Base-by-base conservation (phyloP, 2,329 filamentous ascomycete species). In the Penicillium sp. region DNA sequence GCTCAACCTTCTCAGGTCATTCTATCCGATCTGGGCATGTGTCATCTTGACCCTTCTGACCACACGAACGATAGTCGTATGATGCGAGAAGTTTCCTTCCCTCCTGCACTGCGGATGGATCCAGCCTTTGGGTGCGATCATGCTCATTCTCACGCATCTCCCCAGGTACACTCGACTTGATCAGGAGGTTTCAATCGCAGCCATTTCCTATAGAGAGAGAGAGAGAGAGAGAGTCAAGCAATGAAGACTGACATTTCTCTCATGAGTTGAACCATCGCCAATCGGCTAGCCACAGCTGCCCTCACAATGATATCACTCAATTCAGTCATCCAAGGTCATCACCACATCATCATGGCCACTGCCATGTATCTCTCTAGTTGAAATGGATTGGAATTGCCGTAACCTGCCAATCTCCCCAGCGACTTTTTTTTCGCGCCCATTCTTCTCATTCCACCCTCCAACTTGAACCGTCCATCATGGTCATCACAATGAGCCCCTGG, bases 281-380 rank as follows among this genome's bases (percentile, higher is more conserved):
- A 33, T 10, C 14, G 19, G 35, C 35, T 26, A 52, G 57, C 57
- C 55, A 62, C 52, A 28, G 53, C 33, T 55, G 48, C 49, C 40
- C 60, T 58, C 56, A 60, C 16, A 33, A 49, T 66, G 55, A 58
- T 13, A 60, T 66, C 64, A 66, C 60, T 28, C 54, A n/a, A 3
- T 38, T 25, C 25, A 45, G 40, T 35, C 26, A 60, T 62, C 33
- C 14, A 25, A 19, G 46, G 40, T 57, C 48, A 58, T 65, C 60
- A 60, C 56, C 1, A 30, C 55, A 51, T 30, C 60, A 66, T 65
- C 25, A 22, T 22, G n/a, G n/a, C 30, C 26, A 16, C 30, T 10
- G 11, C 52, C 2, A 37, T 37, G 11, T 22, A 7, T 35, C 43
- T 52, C 35, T 33, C 35, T 13, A n/a, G 6, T 33, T 26, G 48